phyloP scores from a whole-genome alignment of 1,139 yeast genomes.

The Hanseniaspora sp. region DNA sequence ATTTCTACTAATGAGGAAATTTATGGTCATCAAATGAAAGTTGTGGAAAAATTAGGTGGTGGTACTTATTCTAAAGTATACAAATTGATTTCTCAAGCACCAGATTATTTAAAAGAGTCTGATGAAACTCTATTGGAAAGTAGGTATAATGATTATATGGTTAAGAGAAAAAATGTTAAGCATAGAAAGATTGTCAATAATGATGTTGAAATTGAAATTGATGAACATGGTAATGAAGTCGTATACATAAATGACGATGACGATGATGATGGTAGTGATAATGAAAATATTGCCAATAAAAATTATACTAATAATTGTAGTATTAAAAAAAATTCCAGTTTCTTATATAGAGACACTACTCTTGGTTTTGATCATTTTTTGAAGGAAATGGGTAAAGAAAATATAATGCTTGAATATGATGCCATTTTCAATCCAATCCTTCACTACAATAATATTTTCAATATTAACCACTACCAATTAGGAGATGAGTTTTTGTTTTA shows the following conservation, averaged over 20 bases:
- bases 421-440: constrained; percentile 9
- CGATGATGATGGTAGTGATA: neutral
- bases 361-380: constrained; percentile 4
- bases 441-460: constrained; percentile 12
- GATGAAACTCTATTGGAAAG: constrained; percentile 2
- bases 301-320: no score
- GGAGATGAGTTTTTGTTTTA: constrained; percentile 15
- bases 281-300: neutral
- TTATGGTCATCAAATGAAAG: constrained; percentile 57
- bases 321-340: no score
- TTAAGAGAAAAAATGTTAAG: neutral
- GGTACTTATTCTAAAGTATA: constrained; percentile 97
- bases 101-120: constrained; percentile 3
- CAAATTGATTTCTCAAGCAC: constrained; percentile 43
- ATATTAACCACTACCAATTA: constrained; percentile 4
- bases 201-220: constrained; percentile 24
- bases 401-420: neutral
- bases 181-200: constrained; percentile 13
- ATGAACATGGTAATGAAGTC: constrained; percentile 4
- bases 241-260: neutral
- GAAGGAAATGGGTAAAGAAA: neutral
- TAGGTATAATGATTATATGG: neutral
- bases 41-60: constrained; percentile 69
- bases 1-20: constrained; percentile 49
- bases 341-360: neutral